Base-by-base conservation (phyloP, 2,329 filamentous ascomycete genomes). In the Uncinocarpus reesii region DNA sequence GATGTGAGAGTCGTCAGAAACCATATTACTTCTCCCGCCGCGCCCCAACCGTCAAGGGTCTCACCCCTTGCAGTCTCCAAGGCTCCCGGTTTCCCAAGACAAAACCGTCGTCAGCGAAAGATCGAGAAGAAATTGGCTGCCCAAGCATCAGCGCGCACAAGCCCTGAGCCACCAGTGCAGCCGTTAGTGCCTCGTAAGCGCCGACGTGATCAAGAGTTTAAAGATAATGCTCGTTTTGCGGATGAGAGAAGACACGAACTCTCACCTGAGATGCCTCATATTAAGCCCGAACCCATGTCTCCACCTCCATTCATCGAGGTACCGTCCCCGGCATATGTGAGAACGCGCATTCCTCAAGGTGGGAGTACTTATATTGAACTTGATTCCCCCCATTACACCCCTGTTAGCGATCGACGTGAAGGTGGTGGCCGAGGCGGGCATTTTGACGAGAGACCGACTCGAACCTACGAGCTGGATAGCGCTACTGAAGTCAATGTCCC, bases 1-100 rank as follows among this genome's bases (percentile, higher is more conserved):
- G 66, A 77, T 44, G 75, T 83, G 53, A 79, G 80, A 45, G 70
- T 89, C 50, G 73, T 89, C 57, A 79, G 80, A 60, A 81, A 80
- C 56, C 83, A 88, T 61, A 81, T 89, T 58, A 77, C 81, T 43
- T 81, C 80, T 29, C 83, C 83, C 35, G 69, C 83, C 60, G 85
- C 85, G 44, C 84, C 86, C 21, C 84, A 86, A 59, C 84, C 86
- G 46, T 80, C 81, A 42, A 82, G 85, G 60, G 79, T 79, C 20
- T 78, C 77, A 21, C 75, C 76, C 40, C 64, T 80, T 52, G 72
- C 76, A 49, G 68, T 71, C 37, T 63, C 72, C 48, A 78, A 77
- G 60, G 65, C 69, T 46, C 67, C 73, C 52, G 63, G 68, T 42
- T 59, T 74, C 74, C 83, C 54, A 61, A 82, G 67, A 69, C 76